A percentile compares a stretch with the other conserved stretches of the same genome.
These are phyloP conservation scores for Prinsepia uniflora DNA, from an alignment of 306 rosid genomes.

Conservation along the genomic window DNA sequence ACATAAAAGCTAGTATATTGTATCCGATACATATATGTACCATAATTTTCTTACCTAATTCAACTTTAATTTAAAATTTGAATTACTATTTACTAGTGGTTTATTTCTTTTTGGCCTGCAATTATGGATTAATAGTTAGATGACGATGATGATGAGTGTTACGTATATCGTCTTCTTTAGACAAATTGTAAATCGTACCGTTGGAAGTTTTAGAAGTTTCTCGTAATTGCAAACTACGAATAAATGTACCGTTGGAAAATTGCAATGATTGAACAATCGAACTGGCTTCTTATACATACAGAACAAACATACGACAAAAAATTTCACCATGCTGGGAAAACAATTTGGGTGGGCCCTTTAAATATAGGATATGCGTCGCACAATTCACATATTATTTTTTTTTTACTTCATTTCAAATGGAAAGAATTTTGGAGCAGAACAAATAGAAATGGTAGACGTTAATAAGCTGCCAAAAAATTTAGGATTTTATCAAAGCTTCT, in stretches of 20 bases:
- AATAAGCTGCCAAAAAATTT: too few relatives aligned
- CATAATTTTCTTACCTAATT: not conserved
- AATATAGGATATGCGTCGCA: too few relatives aligned
- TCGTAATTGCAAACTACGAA: not conserved
- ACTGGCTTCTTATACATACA: not conserved
- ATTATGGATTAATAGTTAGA: not conserved
- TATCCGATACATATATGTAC: not conserved
- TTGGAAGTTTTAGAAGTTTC: not conserved
- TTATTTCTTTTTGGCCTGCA: not conserved
- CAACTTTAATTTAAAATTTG: not conserved
- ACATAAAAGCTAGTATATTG: too few relatives aligned
- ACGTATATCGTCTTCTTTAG: too few relatives aligned
- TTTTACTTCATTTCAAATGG: too few relatives aligned
- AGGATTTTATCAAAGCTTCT: too few relatives aligned
- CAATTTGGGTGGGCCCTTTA: too few relatives aligned
- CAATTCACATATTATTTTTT: too few relatives aligned
- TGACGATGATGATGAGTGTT: not conserved
- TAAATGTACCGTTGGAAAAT: conserved; percentile 19
- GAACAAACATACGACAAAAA: conserved; percentile 14
- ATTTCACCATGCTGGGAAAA: not conserved
- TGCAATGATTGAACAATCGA: conserved; percentile 3
- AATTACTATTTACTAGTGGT: not conserved
- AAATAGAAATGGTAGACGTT: too few relatives aligned
- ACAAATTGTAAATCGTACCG: conserved; percentile 17
- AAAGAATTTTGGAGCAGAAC: too few relatives aligned